Evolutionary conservation across 371 early-diverging fungal species (phyloP), one percentile per base, ranked within the genome.

Genomic region (Mortierella sp.): DNA sequence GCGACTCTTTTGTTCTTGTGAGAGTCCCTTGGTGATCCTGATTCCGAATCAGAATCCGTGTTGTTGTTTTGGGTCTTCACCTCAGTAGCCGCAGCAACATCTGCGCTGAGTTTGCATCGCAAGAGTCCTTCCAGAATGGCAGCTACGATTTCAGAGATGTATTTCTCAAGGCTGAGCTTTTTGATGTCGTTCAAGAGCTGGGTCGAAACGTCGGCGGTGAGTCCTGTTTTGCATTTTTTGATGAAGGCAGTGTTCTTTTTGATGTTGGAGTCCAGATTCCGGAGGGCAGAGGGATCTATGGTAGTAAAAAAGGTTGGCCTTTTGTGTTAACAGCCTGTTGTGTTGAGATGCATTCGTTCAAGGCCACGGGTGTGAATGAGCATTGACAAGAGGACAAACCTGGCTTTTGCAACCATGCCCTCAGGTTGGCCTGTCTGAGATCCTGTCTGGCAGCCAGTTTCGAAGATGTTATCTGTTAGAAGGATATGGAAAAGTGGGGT

Each of bases 171-270:
- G 73, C 94, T 95, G 37, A 99, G 89, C 48, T 93, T 89, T 40
- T 91, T 89, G 44, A 98, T 90, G 79, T 99, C 99, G 63, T 95
- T 94, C 45, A 94, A 85, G 8, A 98, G 86, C 69, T 93, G 90
- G 5, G 89, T 83, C 0, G 88, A 79, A 41, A 90, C 90, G 68
- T 97, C 97, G 19, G 93, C 91, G 26, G 94, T 93, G 69, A 98
- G 86, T 34, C 92, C 90, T 0, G 96, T 88, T 74, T 95, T 95
- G 85, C 97, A 94, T 85, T 96, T 97, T 79, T 96, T 96, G 68
- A 97, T 96, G 80, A 99, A 98, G 8, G 95, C 92, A 4, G 96
- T 96, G 86, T 98, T 98, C 89, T 98, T 98, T 82, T 98, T 99
- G 69, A 99, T 94, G 86, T 96, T 97, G 73, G 97, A 95, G 80